Conservation (phyloP, 495 filamentous ascomycete genomes). For the Aspergillus bertholletiae region DNA sequence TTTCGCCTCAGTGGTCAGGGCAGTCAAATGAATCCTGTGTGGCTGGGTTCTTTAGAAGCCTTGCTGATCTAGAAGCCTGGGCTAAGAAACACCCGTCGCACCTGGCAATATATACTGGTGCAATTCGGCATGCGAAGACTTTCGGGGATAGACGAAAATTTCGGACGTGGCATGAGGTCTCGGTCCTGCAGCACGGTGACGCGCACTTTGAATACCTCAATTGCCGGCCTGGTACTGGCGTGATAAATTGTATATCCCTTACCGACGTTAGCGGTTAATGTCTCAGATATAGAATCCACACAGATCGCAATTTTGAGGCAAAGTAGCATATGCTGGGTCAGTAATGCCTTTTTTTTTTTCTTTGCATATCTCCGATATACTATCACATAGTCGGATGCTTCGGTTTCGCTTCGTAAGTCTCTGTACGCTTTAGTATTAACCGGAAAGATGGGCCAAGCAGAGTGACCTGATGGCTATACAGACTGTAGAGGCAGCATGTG, state of each 20-base stretch:
- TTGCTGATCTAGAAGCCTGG: slow-evolving; percentile 18
- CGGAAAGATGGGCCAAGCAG: no score
- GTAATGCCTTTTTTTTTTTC: no score
- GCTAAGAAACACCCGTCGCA: slow-evolving; percentile 18
- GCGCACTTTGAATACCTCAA: slow-evolving; percentile 24
- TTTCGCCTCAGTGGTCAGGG: neutral
- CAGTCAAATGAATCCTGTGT: slow-evolving; percentile 17
- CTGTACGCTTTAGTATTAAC: no score
- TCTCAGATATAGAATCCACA: no score
- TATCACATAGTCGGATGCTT: no score
- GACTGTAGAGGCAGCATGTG: no score
- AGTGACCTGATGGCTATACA: no score
- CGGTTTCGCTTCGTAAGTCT: no score
- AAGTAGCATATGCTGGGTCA: no score
- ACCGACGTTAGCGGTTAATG: neutral
- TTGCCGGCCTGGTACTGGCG: slow-evolving; percentile 14
- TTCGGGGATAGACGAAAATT: slow-evolving; percentile 18
- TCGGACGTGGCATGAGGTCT: slow-evolving; percentile 24
- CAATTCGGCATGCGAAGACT: slow-evolving; percentile 14
- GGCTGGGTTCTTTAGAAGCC: slow-evolving; percentile 17
- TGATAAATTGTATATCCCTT: neutral
- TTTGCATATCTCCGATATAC: no score
- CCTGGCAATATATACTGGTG: slow-evolving; percentile 18
- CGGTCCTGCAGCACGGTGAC: slow-evolving; percentile 15
- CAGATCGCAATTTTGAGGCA: no score